Evolutionary conservation across 257 asterid genomes (phyloP).

Genomic region (Fraxinus quadrangulata): DNA sequence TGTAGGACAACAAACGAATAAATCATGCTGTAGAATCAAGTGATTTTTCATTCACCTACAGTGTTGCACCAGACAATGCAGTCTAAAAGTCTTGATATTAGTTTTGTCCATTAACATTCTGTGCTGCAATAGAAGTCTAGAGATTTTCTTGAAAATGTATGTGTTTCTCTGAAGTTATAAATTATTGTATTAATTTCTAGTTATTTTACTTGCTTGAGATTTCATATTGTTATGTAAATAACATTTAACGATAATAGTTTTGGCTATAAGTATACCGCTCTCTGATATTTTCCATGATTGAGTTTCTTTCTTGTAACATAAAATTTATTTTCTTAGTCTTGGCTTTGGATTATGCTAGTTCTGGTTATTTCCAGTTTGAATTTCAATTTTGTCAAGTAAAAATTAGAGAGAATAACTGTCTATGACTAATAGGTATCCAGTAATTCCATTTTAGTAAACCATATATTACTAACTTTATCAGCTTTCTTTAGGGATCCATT

Average conservation of each 20-base stretch:
- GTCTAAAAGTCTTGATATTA: background rate
- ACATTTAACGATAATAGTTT: background rate
- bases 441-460: background rate
- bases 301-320: background rate
- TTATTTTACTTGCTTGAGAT: conserved; percentile 4
- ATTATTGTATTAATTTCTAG: conserved; percentile 1
- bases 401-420: background rate
- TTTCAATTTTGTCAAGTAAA: background rate
- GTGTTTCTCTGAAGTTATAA: background rate
- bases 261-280: background rate
- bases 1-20: background rate
- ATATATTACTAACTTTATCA: background rate
- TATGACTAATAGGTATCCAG: background rate
- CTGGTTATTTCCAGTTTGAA: background rate
- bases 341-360: background rate
- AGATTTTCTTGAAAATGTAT: background rate
- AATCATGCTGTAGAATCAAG: background rate
- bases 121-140: background rate
- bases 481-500: background rate
- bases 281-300: conserved; percentile 4
- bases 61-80: conserved; percentile 7
- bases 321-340: background rate
- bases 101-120: background rate
- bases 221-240: background rate
- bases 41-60: background rate